Evolutionary conservation across 495 filamentous ascomycete genomes (phyloP).

Genomic region (Lasiosphaeris hirsuta): DNA sequence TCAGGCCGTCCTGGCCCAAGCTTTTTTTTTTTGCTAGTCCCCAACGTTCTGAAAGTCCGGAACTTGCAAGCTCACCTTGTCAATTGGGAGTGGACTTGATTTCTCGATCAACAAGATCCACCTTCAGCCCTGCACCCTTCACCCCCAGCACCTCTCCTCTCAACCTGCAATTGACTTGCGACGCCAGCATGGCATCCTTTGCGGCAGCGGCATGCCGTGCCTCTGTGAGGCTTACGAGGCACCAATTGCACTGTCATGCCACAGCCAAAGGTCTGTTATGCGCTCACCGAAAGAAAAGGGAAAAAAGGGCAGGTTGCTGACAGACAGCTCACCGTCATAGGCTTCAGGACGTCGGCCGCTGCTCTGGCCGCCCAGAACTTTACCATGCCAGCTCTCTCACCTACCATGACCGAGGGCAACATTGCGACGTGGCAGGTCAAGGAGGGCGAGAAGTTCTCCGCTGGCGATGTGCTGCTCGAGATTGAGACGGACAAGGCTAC

Average conservation of each 20-base stretch:
- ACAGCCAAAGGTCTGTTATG: constrained; percentile 45
- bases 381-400: constrained; percentile 82
- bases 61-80: not conserved
- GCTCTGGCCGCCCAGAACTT: constrained; percentile 68
- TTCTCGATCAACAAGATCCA: constrained; percentile 7
- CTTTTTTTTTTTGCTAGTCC: constrained; percentile 21
- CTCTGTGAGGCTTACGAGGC: constrained; percentile 46
- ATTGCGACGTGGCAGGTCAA: constrained; percentile 74
- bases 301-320: constrained; percentile 9
- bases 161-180: constrained; percentile 19
- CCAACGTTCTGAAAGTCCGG: constrained; percentile 15
- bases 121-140: constrained; percentile 3
- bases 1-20: constrained; percentile 13
- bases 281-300: not conserved
- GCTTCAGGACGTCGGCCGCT: constrained; percentile 57
- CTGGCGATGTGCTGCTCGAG: constrained; percentile 78
- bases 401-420: constrained; percentile 84
- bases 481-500: constrained; percentile 88
- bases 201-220: constrained; percentile 45
- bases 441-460: constrained; percentile 71
- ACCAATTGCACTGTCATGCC: constrained; percentile 48
- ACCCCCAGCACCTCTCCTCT: constrained; percentile 7
- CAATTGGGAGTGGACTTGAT: not conserved
- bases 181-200: constrained; percentile 49
- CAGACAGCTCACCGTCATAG: constrained; percentile 34